A percentile compares a stretch with the other conserved stretches of the same genome.
Conservation (phyloP, 768 basidiomycete species). For the Agrocybe pediades region DNA sequence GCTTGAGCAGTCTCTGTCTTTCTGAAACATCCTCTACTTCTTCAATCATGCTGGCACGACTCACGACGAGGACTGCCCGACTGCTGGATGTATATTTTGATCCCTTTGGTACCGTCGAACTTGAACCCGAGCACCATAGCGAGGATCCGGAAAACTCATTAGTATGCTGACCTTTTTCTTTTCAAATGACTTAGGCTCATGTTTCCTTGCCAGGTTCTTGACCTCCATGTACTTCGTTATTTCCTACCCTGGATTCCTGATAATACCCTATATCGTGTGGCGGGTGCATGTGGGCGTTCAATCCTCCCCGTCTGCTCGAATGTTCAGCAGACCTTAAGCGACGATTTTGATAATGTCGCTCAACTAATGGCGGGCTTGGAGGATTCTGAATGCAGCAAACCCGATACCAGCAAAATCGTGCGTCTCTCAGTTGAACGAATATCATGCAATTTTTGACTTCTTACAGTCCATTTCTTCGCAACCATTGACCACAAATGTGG, state of each 20-base stretch:
- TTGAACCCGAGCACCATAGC: slow-evolving; percentile 8
- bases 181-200: not conserved
- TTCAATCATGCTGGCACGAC: slow-evolving; percentile 26
- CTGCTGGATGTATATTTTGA: slow-evolving; percentile 27
- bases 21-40: not conserved
- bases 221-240: slow-evolving; percentile 26
- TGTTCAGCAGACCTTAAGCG: slow-evolving; percentile 33
- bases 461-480: not conserved
- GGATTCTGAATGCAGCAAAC: slow-evolving; percentile 13
- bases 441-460: too few relatives aligned
- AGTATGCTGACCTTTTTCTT: slow-evolving; percentile 16
- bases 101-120: slow-evolving; percentile 6
- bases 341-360: slow-evolving; percentile 44
- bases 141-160: slow-evolving; percentile 25
- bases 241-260: slow-evolving; percentile 24
- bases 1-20: not conserved
- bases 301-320: slow-evolving; percentile 34
- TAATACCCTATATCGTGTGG: slow-evolving; percentile 28
- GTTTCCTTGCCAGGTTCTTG: slow-evolving; percentile 23
- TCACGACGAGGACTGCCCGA: slow-evolving; percentile 19
- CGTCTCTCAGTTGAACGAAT: not conserved
- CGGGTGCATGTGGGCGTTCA: slow-evolving; percentile 28
- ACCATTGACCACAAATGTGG: slow-evolving; percentile 1
- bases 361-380: slow-evolving; percentile 45
- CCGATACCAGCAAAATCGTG: not conserved